Conservation (phyloP, 2,329 filamentous ascomycete species). For the Ascochyta lentis region DNA sequence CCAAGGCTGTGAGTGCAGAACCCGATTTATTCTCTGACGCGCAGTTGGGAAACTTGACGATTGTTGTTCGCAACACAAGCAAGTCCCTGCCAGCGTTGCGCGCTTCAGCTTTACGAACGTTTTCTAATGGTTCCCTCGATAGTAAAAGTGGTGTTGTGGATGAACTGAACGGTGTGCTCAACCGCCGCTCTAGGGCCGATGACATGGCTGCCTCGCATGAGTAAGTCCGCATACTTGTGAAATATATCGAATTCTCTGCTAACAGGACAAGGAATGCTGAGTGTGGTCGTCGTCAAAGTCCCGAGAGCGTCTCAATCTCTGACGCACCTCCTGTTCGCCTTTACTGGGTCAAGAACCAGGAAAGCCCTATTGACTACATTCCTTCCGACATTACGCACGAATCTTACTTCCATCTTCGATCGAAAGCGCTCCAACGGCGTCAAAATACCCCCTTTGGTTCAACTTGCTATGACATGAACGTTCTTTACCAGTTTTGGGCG, state of each 20-base stretch:
- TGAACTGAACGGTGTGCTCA: slow-evolving; percentile 53
- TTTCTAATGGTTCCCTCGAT: slow-evolving; percentile 64
- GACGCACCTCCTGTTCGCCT: slow-evolving; percentile 39
- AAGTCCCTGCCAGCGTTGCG: slow-evolving; percentile 39
- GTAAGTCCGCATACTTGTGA: slow-evolving; percentile 32
- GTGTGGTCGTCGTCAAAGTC: slow-evolving; percentile 25
- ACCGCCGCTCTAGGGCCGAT: slow-evolving; percentile 47
- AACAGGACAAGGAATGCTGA: slow-evolving; percentile 26
- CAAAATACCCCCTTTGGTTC: slow-evolving; percentile 51
- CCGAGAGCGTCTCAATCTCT: slow-evolving; percentile 28
- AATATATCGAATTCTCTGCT: not conserved
- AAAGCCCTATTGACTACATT: slow-evolving; percentile 51
- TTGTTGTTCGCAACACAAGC: slow-evolving; percentile 58
- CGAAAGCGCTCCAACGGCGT: slow-evolving; percentile 59
- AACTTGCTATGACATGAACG: slow-evolving; percentile 65
- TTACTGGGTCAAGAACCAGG: slow-evolving; percentile 60
- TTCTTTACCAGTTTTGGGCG: slow-evolving; percentile 77
- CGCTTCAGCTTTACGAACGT: slow-evolving; percentile 52
- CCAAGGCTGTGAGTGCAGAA: slow-evolving; percentile 45
- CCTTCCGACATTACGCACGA: slow-evolving; percentile 56
- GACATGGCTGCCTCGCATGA: slow-evolving; percentile 41
- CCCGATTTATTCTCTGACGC: slow-evolving; percentile 60
- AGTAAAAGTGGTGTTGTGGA: slow-evolving; percentile 56
- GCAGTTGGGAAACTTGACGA: slow-evolving; percentile 59
- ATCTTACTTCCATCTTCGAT: slow-evolving; percentile 57